Evolutionary conservation across 352 stramenopile species (phyloP).

Genomic region (Aphanomyces astaci): DNA sequence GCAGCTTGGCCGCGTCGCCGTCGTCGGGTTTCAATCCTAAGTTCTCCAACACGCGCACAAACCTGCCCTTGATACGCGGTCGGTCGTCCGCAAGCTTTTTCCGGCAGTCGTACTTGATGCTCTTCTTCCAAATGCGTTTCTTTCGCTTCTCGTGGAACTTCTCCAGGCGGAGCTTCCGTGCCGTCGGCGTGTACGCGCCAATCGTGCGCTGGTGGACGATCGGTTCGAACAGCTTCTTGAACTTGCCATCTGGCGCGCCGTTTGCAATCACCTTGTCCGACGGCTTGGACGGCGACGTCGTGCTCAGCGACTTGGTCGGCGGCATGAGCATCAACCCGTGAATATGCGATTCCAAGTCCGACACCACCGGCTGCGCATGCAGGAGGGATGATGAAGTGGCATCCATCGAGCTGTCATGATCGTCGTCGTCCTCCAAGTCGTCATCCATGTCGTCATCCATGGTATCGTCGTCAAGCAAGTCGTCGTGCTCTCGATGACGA

Average conservation of each 20-base stretch:
- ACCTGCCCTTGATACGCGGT: constrained; percentile 89
- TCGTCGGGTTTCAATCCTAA: constrained; percentile 30
- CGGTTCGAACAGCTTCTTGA: constrained; percentile 21
- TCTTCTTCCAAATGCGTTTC: constrained; percentile 96
- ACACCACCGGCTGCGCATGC: not conserved
- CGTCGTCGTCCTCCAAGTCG: constrained; percentile 14
- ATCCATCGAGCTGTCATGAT: constrained; percentile 25
- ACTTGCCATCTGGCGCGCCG: constrained; percentile 26
- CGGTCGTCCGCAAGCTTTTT: constrained; percentile 96
- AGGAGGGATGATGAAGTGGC: not conserved
- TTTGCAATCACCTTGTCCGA: too few species aligned
- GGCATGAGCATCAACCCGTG: constrained; percentile 6
- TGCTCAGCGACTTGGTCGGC: constrained; percentile 22
- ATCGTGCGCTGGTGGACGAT: constrained; percentile 59
- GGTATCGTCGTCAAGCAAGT: constrained; percentile 21
- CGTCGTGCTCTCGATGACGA: constrained; percentile 32
- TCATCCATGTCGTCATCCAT: constrained; percentile 27
- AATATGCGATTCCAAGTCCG: constrained; percentile 18
- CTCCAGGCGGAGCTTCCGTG: constrained; percentile 88
- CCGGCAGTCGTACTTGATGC: constrained; percentile 98
- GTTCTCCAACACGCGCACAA: constrained; percentile 81
- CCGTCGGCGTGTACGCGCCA: constrained; percentile 91
- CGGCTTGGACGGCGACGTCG: too few species aligned
- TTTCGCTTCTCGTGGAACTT: constrained; percentile 97
- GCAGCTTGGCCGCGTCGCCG: not conserved